Evolutionary conservation across 176 grass and related monocot genomes (phyloP).

Genomic region (Phyllostachys edulis): DNA sequence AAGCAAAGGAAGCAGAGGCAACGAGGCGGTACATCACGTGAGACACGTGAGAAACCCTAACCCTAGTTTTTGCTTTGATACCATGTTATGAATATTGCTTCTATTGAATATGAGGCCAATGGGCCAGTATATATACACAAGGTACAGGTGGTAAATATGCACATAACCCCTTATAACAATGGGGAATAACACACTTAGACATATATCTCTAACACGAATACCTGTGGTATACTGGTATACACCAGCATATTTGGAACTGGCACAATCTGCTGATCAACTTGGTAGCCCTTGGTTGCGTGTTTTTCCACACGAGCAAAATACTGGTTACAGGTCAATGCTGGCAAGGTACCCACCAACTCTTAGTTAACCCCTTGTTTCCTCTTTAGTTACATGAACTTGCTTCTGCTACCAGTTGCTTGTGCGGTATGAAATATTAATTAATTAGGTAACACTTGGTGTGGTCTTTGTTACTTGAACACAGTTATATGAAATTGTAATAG

Average conservation of each 20-base stretch:
- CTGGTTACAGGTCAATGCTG: neutral
- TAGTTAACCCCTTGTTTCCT: conserved; percentile 9
- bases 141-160: no score
- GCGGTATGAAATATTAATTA: neutral
- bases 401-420: neutral
- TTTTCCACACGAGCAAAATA: neutral
- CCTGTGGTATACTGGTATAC: neutral
- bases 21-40: no score
- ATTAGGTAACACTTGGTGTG: neutral
- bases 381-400: neutral
- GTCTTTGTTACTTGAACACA: neutral
- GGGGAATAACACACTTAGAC: no score
- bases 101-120: no score
- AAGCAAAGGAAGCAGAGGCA: no score
- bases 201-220: no score
- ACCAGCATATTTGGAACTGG: neutral
- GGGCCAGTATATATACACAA: no score
- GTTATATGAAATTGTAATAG: neutral
- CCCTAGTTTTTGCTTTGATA: no score
- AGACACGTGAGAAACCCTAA: no score
- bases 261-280: neutral
- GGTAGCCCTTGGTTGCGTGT: neutral
- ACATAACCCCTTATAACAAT: no score
- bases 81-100: no score
- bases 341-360: neutral